A percentile compares a stretch with the other conserved stretches of the same genome.
These are phyloP conservation scores for Mucor indicus DNA, from an alignment of 371 early-diverging fungal species.

Conservation along the genomic window DNA sequence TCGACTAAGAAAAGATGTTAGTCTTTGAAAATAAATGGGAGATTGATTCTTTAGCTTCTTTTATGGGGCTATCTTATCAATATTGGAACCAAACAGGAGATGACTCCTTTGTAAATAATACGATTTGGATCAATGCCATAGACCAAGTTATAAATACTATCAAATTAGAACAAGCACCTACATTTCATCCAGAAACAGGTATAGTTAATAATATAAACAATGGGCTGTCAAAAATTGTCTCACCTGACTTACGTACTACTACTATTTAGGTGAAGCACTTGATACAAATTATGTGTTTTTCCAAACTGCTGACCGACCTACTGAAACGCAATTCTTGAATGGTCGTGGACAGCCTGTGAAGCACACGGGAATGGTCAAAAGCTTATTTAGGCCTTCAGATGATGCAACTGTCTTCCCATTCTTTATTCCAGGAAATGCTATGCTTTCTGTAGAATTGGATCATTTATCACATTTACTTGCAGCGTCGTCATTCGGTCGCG, in stretches of 20 bases:
- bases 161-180: slow-evolving; percentile 34
- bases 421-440: slow-evolving; percentile 68
- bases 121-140: slow-evolving; percentile 41
- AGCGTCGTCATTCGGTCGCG: not conserved
- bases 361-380: slow-evolving; percentile 58
- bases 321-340: slow-evolving; percentile 55
- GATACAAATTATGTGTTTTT: slow-evolving; percentile 25
- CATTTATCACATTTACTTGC: slow-evolving; percentile 29
- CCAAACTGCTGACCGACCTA: slow-evolving; percentile 38
- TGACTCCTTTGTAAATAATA: slow-evolving; percentile 25
- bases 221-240: too few species aligned
- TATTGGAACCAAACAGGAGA: slow-evolving; percentile 46
- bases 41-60: slow-evolving; percentile 55
- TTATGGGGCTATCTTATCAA: slow-evolving; percentile 42
- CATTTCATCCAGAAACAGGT: slow-evolving; percentile 35
- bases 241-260: too few species aligned
- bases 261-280: slow-evolving; percentile 17
- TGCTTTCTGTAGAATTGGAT: slow-evolving; percentile 57
- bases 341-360: slow-evolving; percentile 56
- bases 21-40: slow-evolving; percentile 53
- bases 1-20: not conserved
- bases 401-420: slow-evolving; percentile 64
- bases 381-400: slow-evolving; percentile 65
- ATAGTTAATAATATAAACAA: not conserved
- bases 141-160: slow-evolving; percentile 26